Evolutionary conservation across 2,329 filamentous ascomycete species (phyloP), one percentile per base, ranked within the genome.

Genomic region (Apiospora hydei): DNA sequence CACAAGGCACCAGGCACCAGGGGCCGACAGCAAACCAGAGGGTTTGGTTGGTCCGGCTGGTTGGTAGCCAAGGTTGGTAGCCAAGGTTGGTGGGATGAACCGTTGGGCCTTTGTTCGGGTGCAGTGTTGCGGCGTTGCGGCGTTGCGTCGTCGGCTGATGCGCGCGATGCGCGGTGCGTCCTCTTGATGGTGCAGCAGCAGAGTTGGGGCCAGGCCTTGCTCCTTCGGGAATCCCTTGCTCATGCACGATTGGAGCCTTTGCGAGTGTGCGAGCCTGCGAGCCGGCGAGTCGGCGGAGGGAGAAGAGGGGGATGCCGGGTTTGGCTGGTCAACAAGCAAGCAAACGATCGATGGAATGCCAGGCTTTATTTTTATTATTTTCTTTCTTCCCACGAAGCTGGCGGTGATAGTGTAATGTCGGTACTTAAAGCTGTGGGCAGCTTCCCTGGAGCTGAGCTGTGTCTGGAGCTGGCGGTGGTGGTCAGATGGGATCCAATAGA

Each of bases 71-170:
- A 64, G 34, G 57, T 64, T 64, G 57, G 57, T 64, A 4, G 53
- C 53, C 57, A 64, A 64, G 34, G 57, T 64, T 64, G 57, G 57
- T 64, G 57, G 57, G 57, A 64, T 64, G 57, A 64, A 64, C 34
- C 57, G 57, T 64, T 64, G 57, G 34, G 53, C 30, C 57, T 64
- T 64, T 64, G 30, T 64, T 64, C 34, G 57, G 57, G 18, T 41
- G 21, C 18, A 34, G 18, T 38, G 21, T 41, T 64, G 34, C 57
- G 57, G 18, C n/a, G 21, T 41, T 64, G 34, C 57, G 57, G 30
- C n/a, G 18, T 64, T 64, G 34, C 34, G 57, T 64, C 57, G 57
- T 64, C 57, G 57, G 34, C 57, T 64, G 34, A 61, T 61, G 57
- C 26, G 57, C 26, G 26, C 16, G 26, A 34, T 34, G 26, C 34